Base-by-base conservation (phyloP, 768 basidiomycete species). In the Lactifluus echinatus region DNA sequence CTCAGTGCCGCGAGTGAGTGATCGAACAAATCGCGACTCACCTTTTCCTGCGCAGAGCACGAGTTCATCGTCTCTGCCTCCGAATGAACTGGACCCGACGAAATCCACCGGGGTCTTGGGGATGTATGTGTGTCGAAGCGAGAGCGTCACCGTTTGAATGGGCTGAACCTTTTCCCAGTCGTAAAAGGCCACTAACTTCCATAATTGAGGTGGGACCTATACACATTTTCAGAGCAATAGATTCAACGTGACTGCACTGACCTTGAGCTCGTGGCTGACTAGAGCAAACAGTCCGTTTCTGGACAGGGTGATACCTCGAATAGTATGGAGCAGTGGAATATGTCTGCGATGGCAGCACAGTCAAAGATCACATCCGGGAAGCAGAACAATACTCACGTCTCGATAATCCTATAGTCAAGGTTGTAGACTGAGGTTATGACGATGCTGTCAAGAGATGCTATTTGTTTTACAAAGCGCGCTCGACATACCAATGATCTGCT, bases 71-170 rank as follows among this genome's bases (percentile, higher is more conserved):
- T 85, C 81, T 65, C 79, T 81, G 8, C 89, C 89, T 29, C 87
- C 89, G 53, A 91, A 89, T 69, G 88, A 88, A 65, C 87, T 89
- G 3, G 85, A 81, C 0, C 89, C 89, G 2, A 87, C 83, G 63
- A 89, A 89, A 64, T 89, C 85, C 14, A 87, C 80, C 11, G 74
- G 60, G 14, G 73, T 72, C 66, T 84, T 87, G 10, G 87, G 84
- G 74, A 83, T 79, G 66, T 89, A 90, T 0, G 83, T 89, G 62
- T 88, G 87, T 52, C 84, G 83, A 53, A 76, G 63, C 8, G 65
- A 68, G 6, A 75, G 61, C 15, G 66, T 64, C 15, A 58, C 61
- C 5, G 61, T 59, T 21, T n/a, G 52, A 24, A 29, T 43, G 66
- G 65, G 64, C 69, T 37, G 70, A 73, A 21, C 74, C 72, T 75